These are phyloP conservation scores for Physcomitrium patens DNA, from an alignment of 225 moss, liverwort and hornwort genomes.

Conservation along the genomic window DNA sequence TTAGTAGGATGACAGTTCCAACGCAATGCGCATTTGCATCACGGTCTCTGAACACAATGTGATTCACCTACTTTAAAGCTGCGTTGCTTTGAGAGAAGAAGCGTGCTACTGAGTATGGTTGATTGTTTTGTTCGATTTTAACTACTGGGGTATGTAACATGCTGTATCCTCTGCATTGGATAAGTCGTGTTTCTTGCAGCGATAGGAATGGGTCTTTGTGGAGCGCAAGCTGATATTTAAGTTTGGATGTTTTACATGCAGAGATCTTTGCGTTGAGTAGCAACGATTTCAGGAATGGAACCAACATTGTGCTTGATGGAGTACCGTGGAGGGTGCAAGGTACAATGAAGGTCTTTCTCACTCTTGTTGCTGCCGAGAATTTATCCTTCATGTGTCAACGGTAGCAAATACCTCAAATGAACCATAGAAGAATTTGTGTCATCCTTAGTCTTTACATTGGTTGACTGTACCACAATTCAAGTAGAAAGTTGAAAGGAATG, in stretches of 20 bases:
- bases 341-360: slow-evolving; percentile 23
- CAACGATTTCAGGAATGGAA: slow-evolving; percentile 92
- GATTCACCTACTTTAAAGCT: no score
- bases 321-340: slow-evolving; percentile 88
- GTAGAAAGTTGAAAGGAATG: slow-evolving; percentile 3
- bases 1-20: no score
- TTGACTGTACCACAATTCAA: slow-evolving; percentile 10
- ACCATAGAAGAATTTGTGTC: neutral
- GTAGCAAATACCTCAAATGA: no score
- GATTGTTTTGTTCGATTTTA: neutral
- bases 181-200: neutral
- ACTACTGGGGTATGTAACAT: neutral
- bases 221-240: no score
- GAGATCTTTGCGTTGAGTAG: slow-evolving; percentile 34
- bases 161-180: neutral
- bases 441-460: neutral
- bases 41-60: no score
- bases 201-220: no score
- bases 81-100: no score
- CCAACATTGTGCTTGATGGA: slow-evolving; percentile 87
- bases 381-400: neutral
- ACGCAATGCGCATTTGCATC: no score
- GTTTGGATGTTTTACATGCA: no score
- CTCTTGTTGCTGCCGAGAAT: slow-evolving; percentile 12
- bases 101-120: no score